Evolutionary conservation across 2,329 filamentous ascomycete species (phyloP).

Genomic region (Mycosphaerella sp.): DNA sequence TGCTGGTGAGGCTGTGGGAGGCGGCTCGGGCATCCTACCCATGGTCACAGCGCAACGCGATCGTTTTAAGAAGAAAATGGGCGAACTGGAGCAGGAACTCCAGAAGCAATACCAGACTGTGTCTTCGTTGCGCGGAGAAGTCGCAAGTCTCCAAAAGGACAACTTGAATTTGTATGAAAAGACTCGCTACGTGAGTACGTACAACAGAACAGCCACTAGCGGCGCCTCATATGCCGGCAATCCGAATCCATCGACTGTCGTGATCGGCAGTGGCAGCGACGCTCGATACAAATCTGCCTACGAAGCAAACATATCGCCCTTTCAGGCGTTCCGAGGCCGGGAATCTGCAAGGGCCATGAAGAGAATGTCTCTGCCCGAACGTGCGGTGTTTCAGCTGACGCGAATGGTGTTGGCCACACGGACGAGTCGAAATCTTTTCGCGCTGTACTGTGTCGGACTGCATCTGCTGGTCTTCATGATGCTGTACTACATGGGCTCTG

Average conservation of each 20-base stretch:
- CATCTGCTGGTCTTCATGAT: conserved; percentile 83
- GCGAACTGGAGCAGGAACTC: conserved; percentile 82
- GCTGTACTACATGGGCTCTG: conserved; percentile 74
- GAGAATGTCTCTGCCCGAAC: conserved; percentile 85
- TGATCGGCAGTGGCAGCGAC: conserved; percentile 49
- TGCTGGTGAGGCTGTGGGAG: conserved; percentile 61
- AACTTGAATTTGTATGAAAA: conserved; percentile 97
- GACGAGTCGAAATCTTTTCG: conserved; percentile 88
- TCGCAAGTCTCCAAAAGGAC: conserved; percentile 88
- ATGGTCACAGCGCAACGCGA: conserved; percentile 99
- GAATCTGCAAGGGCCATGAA: conserved; percentile 88
- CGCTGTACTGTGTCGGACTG: conserved; percentile 79
- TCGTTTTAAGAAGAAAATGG: conserved; percentile 94
- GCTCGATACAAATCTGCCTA: conserved; percentile 89
- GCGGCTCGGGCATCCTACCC: conserved; percentile 73
- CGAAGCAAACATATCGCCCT: conserved; percentile 91
- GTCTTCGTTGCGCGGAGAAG: conserved; percentile 80
- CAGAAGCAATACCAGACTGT: conserved; percentile 76
- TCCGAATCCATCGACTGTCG: conserved; percentile 67
- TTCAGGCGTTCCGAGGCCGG: conserved; percentile 89
- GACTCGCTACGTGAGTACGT: conserved; percentile 90
- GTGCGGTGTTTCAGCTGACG: conserved; percentile 83
- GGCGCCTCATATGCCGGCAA: conserved; percentile 56
- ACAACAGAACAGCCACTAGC: conserved; percentile 65
- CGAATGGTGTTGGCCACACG: conserved; percentile 84